Evolutionary conservation across 2,329 filamentous ascomycete genomes (phyloP).

Genomic region (Pseudofabraea citricarpa): DNA sequence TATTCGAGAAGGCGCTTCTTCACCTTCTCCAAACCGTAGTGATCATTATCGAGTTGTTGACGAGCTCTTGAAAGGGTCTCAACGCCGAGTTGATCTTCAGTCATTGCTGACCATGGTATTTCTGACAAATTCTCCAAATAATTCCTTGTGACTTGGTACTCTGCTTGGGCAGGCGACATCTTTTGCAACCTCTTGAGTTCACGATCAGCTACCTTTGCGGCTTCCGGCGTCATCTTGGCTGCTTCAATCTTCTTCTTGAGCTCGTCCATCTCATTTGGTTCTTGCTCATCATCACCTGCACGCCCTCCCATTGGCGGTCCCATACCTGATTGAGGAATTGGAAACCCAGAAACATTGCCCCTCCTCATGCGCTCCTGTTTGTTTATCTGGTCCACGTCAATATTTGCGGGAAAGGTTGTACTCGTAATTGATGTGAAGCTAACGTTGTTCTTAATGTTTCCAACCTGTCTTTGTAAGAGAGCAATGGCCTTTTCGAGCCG

Average conservation of each 20-base stretch:
- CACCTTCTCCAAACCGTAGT: conserved; percentile 94
- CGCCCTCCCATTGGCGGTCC: conserved; percentile 21
- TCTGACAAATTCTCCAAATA: conserved; percentile 93
- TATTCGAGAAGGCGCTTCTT: conserved; percentile 97
- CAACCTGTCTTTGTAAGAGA: conserved; percentile 76
- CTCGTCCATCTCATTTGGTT: conserved; percentile 85
- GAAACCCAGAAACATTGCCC: conserved; percentile 17
- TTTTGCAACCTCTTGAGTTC: conserved; percentile 86
- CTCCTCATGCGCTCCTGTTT: conserved; percentile 30
- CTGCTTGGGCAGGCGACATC: conserved; percentile 94
- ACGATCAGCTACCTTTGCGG: conserved; percentile 82
- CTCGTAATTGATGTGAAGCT: conserved; percentile 76
- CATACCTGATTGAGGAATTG: conserved; percentile 17
- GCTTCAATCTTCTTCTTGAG: conserved; percentile 82
- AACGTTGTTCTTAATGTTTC: conserved; percentile 79
- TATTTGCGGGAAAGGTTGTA: conserved; percentile 54
- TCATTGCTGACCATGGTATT: conserved; percentile 84
- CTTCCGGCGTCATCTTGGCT: conserved; percentile 77
- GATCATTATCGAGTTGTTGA: conserved; percentile 90
- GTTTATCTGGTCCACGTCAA: conserved; percentile 50
- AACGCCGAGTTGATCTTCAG: conserved; percentile 78
- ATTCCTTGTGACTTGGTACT: conserved; percentile 89
- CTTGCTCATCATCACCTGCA: conserved; percentile 64
- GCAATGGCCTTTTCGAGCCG: conserved; percentile 79
- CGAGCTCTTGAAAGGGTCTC: conserved; percentile 75